phyloP scores from a whole-genome alignment of 1,139 yeast genomes.

The Blastobotrys indianensis region DNA sequence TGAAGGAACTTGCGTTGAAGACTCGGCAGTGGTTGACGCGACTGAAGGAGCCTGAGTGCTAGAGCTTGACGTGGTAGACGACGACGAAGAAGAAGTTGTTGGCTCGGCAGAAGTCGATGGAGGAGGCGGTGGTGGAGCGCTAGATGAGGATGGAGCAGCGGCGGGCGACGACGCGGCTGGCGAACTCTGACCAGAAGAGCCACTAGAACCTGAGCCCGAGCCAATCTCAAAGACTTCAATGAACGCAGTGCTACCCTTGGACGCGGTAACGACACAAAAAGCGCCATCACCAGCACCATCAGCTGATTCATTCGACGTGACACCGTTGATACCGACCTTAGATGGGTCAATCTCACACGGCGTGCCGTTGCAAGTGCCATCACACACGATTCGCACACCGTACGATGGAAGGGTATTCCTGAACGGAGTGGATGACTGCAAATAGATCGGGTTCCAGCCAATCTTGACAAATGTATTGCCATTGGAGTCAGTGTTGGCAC shows the following conservation, averaged over 20 bases:
- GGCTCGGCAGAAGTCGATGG: slow-evolving; percentile 5
- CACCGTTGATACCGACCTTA: slow-evolving; percentile 50
- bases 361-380: slow-evolving; percentile 63
- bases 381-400: slow-evolving; percentile 72
- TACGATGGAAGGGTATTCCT: slow-evolving; percentile 51
- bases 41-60: slow-evolving; percentile 19
- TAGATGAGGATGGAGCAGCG: slow-evolving; percentile 28
- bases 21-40: slow-evolving; percentile 6
- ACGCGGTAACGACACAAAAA: slow-evolving; percentile 79
- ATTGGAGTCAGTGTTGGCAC: slow-evolving; percentile 66
- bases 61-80: slow-evolving; percentile 2
- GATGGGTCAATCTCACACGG: slow-evolving; percentile 77
- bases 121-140: slow-evolving; percentile 7
- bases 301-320: slow-evolving; percentile 41
- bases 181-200: slow-evolving; percentile 8
- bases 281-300: slow-evolving; percentile 61
- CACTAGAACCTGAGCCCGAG: slow-evolving; percentile 7
- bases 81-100: background rate
- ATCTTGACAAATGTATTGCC: slow-evolving; percentile 74
- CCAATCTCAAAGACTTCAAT: slow-evolving; percentile 59
- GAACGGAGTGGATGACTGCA: slow-evolving; percentile 54
- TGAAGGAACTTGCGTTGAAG: background rate
- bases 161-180: slow-evolving; percentile 11
- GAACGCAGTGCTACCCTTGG: slow-evolving; percentile 54
- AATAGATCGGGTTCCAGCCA: slow-evolving; percentile 86